Conservation (phyloP, 495 filamentous ascomycete genomes). For the Penicillium pulvis region DNA sequence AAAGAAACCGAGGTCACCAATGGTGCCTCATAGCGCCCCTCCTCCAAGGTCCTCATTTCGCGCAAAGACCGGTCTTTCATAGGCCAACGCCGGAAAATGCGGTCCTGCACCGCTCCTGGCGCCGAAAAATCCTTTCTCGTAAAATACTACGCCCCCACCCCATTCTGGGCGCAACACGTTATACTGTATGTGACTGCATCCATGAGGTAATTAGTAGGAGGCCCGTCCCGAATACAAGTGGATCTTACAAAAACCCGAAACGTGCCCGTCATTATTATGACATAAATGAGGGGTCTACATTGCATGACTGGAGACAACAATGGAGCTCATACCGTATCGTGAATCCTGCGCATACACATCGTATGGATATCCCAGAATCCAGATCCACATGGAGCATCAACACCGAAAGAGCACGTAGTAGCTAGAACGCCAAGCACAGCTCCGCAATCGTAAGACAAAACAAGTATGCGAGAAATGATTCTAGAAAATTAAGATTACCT, state of each 20-base stretch:
- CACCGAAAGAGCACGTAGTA: background rate
- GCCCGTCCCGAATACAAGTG: slow-evolving; percentile 23
- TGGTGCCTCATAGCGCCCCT: slow-evolving; percentile 22
- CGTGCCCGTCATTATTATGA: slow-evolving; percentile 13
- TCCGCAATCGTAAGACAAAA: slow-evolving; percentile 11
- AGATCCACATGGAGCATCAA: background rate
- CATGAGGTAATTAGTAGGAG: slow-evolving; percentile 22
- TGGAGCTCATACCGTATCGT: background rate
- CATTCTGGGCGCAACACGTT: slow-evolving; percentile 5
- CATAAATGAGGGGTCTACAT: slow-evolving; percentile 1
- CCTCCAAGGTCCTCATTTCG: slow-evolving; percentile 32
- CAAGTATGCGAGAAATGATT: background rate
- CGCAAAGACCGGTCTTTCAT: slow-evolving; percentile 22
- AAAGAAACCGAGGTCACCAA: slow-evolving; percentile 20
- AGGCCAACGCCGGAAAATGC: slow-evolving; percentile 19
- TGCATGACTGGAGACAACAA: background rate
- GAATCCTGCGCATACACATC: background rate
- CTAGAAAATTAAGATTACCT: background rate
- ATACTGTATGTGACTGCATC: slow-evolving; percentile 16
- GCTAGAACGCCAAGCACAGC: slow-evolving; percentile 2
- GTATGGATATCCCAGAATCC: background rate
- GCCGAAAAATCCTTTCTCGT: slow-evolving; percentile 21
- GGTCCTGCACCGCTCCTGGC: slow-evolving; percentile 27
- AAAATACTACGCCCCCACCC: slow-evolving; percentile 1
- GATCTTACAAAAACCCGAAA: slow-evolving; percentile 16